Base-by-base conservation (phyloP, 2,329 filamentous ascomycete species). In the Aspergillus quadricinctus region DNA sequence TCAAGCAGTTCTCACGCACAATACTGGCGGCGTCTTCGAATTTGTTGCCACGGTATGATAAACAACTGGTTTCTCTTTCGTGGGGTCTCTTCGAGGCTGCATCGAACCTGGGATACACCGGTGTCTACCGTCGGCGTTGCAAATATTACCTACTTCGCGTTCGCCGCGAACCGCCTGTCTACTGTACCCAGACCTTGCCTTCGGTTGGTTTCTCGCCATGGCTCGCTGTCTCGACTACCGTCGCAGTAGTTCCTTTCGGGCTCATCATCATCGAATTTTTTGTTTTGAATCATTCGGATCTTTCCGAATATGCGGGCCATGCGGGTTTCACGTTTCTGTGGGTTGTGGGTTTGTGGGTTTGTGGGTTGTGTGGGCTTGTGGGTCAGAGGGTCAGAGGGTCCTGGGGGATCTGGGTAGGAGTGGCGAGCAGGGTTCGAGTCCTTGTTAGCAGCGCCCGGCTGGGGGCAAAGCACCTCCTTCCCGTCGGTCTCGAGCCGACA, bases 311-410 rank as follows among this genome's bases (percentile, higher is more conserved):
- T 14, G 21, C 11, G 5, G 19, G 21, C 21, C 11, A 25, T 45
- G 31, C 14, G 31, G 31, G n/a, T 45, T 21, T 23, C n/a, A 6
- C n/a, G 19, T 21, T 21, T 11, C 10, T 43, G 19, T 10, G 40
- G 9, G 40, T 21, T 43, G 74, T 66, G 21, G 73, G 66, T 46
- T 69, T 14, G 64, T 40, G 25, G 77, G 66, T 23, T 40, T 43
- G 74, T 66, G 21, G 73, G 66, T 45, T 69, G 72, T 14, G 64
- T 40, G 25, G 77, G 66, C 4, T 72, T 66, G 4, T 49, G 43
- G 21, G 50, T n/a, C n/a, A n/a, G n/a, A n/a, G n/a, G n/a, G n/a
- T 52, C 3, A 54, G 31, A 23, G 54, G 49, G 27, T 57, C 48
- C 11, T 46, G 43, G 21, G 43, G 43, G 21, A 17, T 27, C 21